Evolutionary conservation across 305 asterid genomes (phyloP), one percentile per base, ranked within the genome.

Genomic region (Ilex paraguariensis): DNA sequence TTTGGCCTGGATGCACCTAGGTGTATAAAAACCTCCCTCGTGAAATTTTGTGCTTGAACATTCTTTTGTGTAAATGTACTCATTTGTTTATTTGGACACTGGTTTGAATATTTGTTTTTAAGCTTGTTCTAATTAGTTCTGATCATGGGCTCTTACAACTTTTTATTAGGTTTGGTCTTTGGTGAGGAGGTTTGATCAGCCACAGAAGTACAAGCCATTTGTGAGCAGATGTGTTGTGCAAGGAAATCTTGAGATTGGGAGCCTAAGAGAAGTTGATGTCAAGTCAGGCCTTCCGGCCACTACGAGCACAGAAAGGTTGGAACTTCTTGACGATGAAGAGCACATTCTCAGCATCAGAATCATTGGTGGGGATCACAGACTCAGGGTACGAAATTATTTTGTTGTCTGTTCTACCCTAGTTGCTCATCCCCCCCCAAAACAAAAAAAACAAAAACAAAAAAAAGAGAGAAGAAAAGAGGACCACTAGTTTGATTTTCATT

Each of bases 241-340:
- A 70, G 95, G 89, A 60, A 77, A 78, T 78, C 89, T 89, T 74
- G 85, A 78, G 75, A 82, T 84, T 31, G 95, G 91, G 56, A 82
- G 91, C 72, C 71, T 89, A 67, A 78, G 97, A 75, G 95, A 89
- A 78, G 92, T 89, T 60, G 90, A 82, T 69, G 86, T 88, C 50
- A 88, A 81, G 79, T 86, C 95, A 0, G 95, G 95, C 64, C 97
- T 89, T 74, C 97, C 95, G 45, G 97, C 95, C 59, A 87, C 97
- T 42, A 84, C 93, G 54, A 89, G 97, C 86, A 87, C 95, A 6
- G 95, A 89, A 81, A 83, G 91, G 65, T 70, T 89, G 73, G 96
- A 89, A 79, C 84, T 82, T 74, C 95, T 89, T 33, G 91, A 89
- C 70, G 97, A 89, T 71, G 84, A 86, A 42, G 84, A 86, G 52